Conservation (phyloP, 495 filamentous ascomycete species). For the Aspergillus asperescens region DNA sequence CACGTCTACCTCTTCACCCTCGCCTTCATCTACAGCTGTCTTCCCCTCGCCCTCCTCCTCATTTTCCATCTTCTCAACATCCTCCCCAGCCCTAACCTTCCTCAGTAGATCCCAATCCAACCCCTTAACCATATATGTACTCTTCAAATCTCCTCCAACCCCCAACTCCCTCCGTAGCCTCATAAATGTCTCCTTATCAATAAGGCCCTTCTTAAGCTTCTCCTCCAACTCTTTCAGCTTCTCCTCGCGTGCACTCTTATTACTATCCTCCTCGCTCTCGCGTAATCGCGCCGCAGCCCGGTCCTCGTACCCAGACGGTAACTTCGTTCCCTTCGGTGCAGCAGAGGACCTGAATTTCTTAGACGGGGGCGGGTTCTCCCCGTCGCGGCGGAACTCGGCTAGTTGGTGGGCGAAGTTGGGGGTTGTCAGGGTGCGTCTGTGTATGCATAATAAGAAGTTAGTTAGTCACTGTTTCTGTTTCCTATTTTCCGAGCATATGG, state of each 20-base stretch:
- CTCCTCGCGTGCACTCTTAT: not conserved
- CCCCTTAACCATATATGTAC: slow-evolving; percentile 86
- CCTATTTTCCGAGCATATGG: too few species aligned
- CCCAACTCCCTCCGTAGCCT: slow-evolving; percentile 63
- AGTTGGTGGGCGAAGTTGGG: slow-evolving; percentile 81
- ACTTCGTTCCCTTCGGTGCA: slow-evolving; percentile 76
- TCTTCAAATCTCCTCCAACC: slow-evolving; percentile 71
- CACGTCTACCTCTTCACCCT: slow-evolving; percentile 40
- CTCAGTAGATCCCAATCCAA: slow-evolving; percentile 79
- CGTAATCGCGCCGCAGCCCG: slow-evolving; percentile 58
- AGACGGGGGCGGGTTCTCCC: slow-evolving; percentile 45
- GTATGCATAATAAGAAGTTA: too few species aligned
- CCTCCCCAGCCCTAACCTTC: slow-evolving; percentile 66
- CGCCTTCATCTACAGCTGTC: slow-evolving; percentile 16
- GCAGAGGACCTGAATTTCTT: slow-evolving; percentile 69
- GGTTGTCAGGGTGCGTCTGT: slow-evolving; percentile 62
- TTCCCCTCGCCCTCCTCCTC: slow-evolving; percentile 24
- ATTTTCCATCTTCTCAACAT: slow-evolving; percentile 42
- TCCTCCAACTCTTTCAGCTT: slow-evolving; percentile 45
- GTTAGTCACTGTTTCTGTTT: too few species aligned
- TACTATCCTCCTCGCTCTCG: not conserved
- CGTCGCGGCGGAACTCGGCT: slow-evolving; percentile 62
- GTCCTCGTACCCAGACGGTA: slow-evolving; percentile 78
- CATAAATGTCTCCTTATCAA: slow-evolving; percentile 69
- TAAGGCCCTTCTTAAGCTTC: slow-evolving; percentile 72